A percentile compares a stretch with the other conserved stretches of the same genome.
Evolutionary conservation across 495 filamentous ascomycete genomes (phyloP).

Genomic region (Melanomma pulvis-pyrius): DNA sequence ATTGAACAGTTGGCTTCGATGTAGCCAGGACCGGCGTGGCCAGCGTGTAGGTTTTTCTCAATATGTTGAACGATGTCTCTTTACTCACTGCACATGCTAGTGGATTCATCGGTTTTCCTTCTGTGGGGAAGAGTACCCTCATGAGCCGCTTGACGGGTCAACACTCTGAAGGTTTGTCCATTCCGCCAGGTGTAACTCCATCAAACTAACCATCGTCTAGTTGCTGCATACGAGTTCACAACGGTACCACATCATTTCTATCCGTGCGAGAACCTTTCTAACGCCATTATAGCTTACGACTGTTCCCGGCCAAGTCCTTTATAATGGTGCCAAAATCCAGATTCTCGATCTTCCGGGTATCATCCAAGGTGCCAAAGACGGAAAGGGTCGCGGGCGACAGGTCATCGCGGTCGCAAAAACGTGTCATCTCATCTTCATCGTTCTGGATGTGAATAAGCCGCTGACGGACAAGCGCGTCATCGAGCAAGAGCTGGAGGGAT

Average conservation of each 20-base stretch:
- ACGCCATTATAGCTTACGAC: conserved; percentile 67
- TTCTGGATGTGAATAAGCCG: conserved; percentile 97
- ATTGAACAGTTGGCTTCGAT: conserved; percentile 78
- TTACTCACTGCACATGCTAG: conserved; percentile 32
- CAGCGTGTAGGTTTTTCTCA: conserved; percentile 70
- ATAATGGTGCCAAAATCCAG: conserved; percentile 97
- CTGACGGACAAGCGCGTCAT: conserved; percentile 96
- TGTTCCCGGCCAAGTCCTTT: conserved; percentile 92
- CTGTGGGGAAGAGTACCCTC: conserved; percentile 95
- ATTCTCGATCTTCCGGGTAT: conserved; percentile 99
- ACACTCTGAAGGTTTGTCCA: conserved; percentile 75
- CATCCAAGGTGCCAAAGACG: conserved; percentile 97
- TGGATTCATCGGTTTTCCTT: conserved; percentile 78
- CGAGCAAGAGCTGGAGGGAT: conserved; percentile 94
- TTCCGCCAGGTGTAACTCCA: neutral
- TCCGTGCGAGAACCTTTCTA: conserved; percentile 10
- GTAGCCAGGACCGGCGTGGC: conserved; percentile 97
- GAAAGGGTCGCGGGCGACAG: conserved; percentile 95
- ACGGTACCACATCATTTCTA: conserved; percentile 51
- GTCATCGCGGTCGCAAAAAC: conserved; percentile 99
- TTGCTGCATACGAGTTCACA: conserved; percentile 96
- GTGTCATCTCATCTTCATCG: conserved; percentile 98
- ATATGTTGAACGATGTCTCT: neutral
- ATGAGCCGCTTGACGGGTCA: conserved; percentile 94
- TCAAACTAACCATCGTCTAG: conserved; percentile 46